A percentile compares a stretch with the other conserved stretches of the same genome.
phyloP scores from a whole-genome alignment of 768 basidiomycete genomes.

The Leccinum obscurum region DNA sequence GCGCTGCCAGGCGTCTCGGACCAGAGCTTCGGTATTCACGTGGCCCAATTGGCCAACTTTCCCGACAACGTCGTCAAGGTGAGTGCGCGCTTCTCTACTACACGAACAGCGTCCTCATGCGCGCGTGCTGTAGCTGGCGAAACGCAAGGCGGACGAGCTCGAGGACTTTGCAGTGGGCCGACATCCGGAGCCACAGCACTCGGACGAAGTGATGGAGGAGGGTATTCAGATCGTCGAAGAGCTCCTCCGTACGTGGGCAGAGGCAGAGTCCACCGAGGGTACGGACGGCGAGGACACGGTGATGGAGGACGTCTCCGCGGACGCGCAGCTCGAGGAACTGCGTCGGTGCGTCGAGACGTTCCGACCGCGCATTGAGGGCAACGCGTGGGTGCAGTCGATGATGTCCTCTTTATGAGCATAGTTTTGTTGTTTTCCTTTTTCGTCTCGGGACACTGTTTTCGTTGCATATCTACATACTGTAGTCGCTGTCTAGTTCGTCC shows the following conservation, averaged over 20 bases:
- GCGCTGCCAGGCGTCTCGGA: slow-evolving; percentile 73
- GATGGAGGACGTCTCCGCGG: slow-evolving; percentile 46
- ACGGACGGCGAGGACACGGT: slow-evolving; percentile 39
- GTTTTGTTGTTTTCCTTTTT: not conserved
- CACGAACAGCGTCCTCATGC: not conserved
- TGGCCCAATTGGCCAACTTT: slow-evolving; percentile 96
- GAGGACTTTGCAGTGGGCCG: slow-evolving; percentile 71
- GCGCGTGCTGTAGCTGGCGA: slow-evolving; percentile 62
- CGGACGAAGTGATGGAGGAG: slow-evolving; percentile 65
- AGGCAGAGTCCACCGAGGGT: slow-evolving; percentile 39
- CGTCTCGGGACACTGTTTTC: not conserved
- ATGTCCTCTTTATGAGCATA: slow-evolving; percentile 40
- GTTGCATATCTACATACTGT: slow-evolving; percentile 5
- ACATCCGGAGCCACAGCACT: slow-evolving; percentile 43
- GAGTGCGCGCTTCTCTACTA: slow-evolving; percentile 7
- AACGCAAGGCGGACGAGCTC: slow-evolving; percentile 87
- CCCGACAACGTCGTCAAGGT: slow-evolving; percentile 92
- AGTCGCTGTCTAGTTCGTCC: slow-evolving; percentile 13
- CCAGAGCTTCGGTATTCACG: slow-evolving; percentile 98
- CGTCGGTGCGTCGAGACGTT: slow-evolving; percentile 64
- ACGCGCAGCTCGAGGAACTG: slow-evolving; percentile 46
- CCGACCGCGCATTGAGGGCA: slow-evolving; percentile 69
- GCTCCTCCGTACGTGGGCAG: slow-evolving; percentile 69
- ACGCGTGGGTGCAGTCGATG: slow-evolving; percentile 73
- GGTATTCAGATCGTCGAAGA: slow-evolving; percentile 82